phyloP scores from a whole-genome alignment of 768 basidiomycete genomes.

The Cystobasidium ongulense region DNA sequence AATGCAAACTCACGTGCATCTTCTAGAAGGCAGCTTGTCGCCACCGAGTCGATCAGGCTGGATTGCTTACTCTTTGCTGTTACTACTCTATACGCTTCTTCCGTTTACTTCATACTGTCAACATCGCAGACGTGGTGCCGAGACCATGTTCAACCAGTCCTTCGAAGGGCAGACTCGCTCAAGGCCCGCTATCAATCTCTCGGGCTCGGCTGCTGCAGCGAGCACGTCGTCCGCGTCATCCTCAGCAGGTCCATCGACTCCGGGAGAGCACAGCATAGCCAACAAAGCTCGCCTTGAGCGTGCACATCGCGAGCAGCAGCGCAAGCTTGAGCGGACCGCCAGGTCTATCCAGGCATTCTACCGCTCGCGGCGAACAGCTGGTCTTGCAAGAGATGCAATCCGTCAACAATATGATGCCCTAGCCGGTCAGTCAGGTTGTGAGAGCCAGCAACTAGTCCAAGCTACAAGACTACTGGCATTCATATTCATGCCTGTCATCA shows the following conservation, averaged over 20 bases:
- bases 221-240: slow-evolving; percentile 11
- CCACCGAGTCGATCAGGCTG: background rate
- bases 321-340: background rate
- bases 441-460: background rate
- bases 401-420: background rate
- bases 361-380: background rate
- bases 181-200: slow-evolving; percentile 23
- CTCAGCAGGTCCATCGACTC: slow-evolving; percentile 1
- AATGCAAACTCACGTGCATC: background rate
- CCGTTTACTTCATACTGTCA: too few relatives aligned
- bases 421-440: background rate
- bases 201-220: background rate
- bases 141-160: slow-evolving; percentile 2
- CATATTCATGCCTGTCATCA: background rate
- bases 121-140: too few relatives aligned
- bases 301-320: background rate
- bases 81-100: background rate
- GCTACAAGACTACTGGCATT: slow-evolving; percentile 6
- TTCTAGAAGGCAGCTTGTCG: background rate
- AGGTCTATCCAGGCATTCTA: slow-evolving; percentile 16
- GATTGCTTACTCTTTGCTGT: background rate
- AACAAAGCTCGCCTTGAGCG: slow-evolving; percentile 6
- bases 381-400: background rate
- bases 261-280: slow-evolving; percentile 10
- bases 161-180: slow-evolving; percentile 30